phyloP scores from a whole-genome alignment of 495 filamentous ascomycete genomes.

The Bacidia gigantensis region DNA sequence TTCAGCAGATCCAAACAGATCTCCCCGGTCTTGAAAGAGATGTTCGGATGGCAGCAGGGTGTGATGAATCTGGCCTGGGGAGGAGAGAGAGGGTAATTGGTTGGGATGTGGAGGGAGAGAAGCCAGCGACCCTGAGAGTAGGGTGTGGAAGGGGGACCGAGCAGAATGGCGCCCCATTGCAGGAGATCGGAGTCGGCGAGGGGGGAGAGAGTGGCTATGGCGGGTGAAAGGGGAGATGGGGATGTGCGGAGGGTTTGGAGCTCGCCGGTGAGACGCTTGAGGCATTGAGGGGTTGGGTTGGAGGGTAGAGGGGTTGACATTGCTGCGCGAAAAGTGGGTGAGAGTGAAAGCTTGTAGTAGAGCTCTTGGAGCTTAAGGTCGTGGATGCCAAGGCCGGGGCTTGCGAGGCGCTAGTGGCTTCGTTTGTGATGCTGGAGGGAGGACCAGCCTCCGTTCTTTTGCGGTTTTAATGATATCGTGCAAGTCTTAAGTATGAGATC shows the following conservation, averaged over 20 bases:
- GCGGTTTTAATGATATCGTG: no score
- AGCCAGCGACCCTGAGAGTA: slow-evolving; percentile 79
- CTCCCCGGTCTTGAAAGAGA: slow-evolving; percentile 68
- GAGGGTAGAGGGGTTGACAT: slow-evolving; percentile 8
- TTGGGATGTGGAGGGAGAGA: slow-evolving; percentile 61
- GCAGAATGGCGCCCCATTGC: slow-evolving; percentile 67
- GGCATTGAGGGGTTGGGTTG: slow-evolving; percentile 26
- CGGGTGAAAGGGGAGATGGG: slow-evolving; percentile 33
- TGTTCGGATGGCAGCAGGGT: slow-evolving; percentile 74
- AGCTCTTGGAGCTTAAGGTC: no score
- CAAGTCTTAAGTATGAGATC: no score
- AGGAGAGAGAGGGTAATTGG: slow-evolving; percentile 63
- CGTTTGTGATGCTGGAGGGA: no score
- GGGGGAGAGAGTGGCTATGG: slow-evolving; percentile 50
- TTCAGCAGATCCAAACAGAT: slow-evolving; percentile 83
- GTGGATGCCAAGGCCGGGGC: no score
- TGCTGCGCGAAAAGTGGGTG: no score
- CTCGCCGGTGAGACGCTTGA: slow-evolving; percentile 53
- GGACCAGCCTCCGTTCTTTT: no score
- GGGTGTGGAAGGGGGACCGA: slow-evolving; percentile 47
- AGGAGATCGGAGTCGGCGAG: slow-evolving; percentile 55
- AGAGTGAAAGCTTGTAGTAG: no score
- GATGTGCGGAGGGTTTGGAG: slow-evolving; percentile 43
- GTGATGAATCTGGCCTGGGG: slow-evolving; percentile 69
- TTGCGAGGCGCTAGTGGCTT: no score